Evolutionary conservation across 208 protist species (phyloP), one percentile per base, ranked within the genome.

Genomic region (Kentomonas sorsogonicus): DNA sequence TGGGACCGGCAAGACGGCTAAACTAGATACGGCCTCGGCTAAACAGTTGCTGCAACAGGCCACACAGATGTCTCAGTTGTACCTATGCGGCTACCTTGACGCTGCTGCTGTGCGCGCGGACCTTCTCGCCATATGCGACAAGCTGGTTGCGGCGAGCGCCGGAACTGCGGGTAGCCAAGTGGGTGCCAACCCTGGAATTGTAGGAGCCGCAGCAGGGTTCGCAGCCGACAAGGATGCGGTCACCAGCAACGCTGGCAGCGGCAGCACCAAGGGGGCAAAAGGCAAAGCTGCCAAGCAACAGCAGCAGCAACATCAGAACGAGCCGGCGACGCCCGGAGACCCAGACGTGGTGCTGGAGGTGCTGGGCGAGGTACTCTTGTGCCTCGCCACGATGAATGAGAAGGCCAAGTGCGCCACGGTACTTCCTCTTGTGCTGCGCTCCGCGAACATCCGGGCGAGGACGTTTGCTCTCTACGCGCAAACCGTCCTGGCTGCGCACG

Each of bases 311-410:
- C n/a, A n/a, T n/a, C n/a, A n/a, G n/a, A n/a, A n/a, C n/a, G n/a
- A n/a, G n/a, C n/a, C n/a, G n/a, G n/a, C n/a, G n/a, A n/a, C n/a
- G n/a, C n/a, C n/a, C n/a, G n/a, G n/a, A 4, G 74, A 81, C 34
- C 10, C 68, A n/a, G 68, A 78, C 0, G 56, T 89, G 2, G 33
- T 84, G 2, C 67, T 81, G 26, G 86, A 93, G 60, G 66, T 89
- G 55, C 68, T 89, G 45, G 79, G 73, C 40, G 82, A 93, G 31
- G 65, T 93, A 30, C 60, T 85, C 10, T 65, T 93, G 31, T 79
- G 68, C 40, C 72, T 93, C 27, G 75, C 78, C 1, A 30, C 87
- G 46, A 68, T 69, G 64, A 73, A 72, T 15, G n/a, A n/a, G n/a
- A n/a, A n/a, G n/a, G n/a, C n/a, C n/a, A n/a, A n/a, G n/a, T n/a